phyloP scores from a whole-genome alignment of 495 filamentous ascomycete species.

The Daldinia grandis region DNA sequence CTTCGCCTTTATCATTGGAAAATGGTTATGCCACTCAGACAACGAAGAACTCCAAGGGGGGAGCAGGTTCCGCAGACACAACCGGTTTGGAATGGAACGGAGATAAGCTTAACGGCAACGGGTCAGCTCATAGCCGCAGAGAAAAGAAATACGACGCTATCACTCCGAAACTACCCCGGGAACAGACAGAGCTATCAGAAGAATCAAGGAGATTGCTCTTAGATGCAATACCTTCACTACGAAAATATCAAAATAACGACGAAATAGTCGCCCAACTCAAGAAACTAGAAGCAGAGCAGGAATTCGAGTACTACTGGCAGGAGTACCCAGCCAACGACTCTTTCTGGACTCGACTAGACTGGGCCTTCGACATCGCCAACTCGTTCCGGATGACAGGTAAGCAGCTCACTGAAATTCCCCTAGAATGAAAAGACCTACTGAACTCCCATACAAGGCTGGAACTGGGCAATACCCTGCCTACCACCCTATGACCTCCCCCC shows the following conservation, averaged over 20 bases:
- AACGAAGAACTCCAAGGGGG: not conserved
- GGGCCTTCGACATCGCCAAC: constrained; percentile 72
- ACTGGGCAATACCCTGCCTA: constrained; percentile 68
- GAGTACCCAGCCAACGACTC: constrained; percentile 65
- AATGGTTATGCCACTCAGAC: not conserved
- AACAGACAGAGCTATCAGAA: not conserved
- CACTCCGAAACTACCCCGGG: not conserved
- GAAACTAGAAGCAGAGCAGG: constrained; percentile 31
- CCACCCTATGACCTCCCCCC: constrained; percentile 62
- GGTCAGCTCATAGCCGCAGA: not conserved
- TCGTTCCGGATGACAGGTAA: constrained; percentile 71
- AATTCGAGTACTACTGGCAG: constrained; percentile 72
- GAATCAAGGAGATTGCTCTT: not conserved
- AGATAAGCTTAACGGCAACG: not conserved
- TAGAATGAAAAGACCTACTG: too few relatives aligned
- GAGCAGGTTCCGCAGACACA: not conserved
- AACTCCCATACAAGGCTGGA: constrained; percentile 71
- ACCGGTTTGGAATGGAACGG: constrained; percentile 23
- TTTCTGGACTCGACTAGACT: constrained; percentile 71
- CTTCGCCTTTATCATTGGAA: not conserved
- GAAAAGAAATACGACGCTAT: not conserved
- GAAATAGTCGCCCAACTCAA: constrained; percentile 2
- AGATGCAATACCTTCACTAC: constrained; percentile 8
- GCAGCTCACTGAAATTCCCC: too few relatives aligned
- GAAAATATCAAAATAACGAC: not conserved